Evolutionary conservation across 2,329 filamentous ascomycete species (phyloP), one percentile per base, ranked within the genome.

Genomic region (Mariannaea sp.): DNA sequence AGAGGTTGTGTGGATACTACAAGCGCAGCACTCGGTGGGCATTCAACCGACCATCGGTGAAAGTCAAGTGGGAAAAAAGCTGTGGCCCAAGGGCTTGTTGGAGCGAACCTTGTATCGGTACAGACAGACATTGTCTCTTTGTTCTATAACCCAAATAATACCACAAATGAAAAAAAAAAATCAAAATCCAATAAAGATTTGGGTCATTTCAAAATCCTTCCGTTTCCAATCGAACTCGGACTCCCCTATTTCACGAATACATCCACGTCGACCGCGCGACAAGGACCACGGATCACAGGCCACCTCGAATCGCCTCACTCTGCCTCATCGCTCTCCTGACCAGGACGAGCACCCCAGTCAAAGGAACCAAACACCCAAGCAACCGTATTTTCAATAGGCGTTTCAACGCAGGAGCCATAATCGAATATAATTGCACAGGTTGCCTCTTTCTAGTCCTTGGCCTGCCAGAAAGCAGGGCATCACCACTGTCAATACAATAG

Each of bases 271-370:
- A 55, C 57, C 56, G 56, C 52, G 42, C 53, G 50, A 57, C 60
- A 56, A 61, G 49, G 55, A 57, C 60, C 59, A 64, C 59, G 54
- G 47, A 56, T 60, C 64, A 64, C 61, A 53, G 49, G 56, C 55
- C 58, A 62, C 44, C 56, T 59, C 57, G 61, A 57, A 66, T 66
- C 64, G 64, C 64, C 64, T 66, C 62, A 66, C 64, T 56, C 63
- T 51, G 53, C 53, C 59, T 62, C 40, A 24, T 56, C 42, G 46
- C 64, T 66, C 64, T 65, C 64, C 64, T 66, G 64, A 66, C 65
- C 58, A 56, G 48, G 46, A 51, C 49, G 55, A 53, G 54, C 29
- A 49, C 58, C 62, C 64, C 57, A 44, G 55, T 58, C 60, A 58
- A 57, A 56, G 54, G 58, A 58, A 56, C 60, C 49, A 54, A 64